A percentile compares a stretch with the other conserved stretches of the same genome.
Conservation (phyloP, 257 asterid species). For the Gardenia jasminoides region DNA sequence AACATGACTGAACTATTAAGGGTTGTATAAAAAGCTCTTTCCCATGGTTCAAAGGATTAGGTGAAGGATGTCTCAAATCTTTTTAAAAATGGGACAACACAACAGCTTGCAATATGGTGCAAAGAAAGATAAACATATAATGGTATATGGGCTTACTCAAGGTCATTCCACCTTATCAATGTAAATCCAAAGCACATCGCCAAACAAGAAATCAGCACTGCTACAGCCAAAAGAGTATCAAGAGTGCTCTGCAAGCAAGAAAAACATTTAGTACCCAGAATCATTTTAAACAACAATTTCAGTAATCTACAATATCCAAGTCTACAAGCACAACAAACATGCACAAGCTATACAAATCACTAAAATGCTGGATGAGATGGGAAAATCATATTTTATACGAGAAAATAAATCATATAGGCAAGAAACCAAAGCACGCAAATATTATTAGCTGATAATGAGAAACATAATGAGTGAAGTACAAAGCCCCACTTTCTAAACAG, state of each 20-base stretch:
- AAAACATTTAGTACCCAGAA: slow-evolving; percentile 19
- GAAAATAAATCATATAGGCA: too few relatives aligned
- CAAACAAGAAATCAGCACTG: slow-evolving; percentile 44
- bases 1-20: not conserved
- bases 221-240: slow-evolving; percentile 63
- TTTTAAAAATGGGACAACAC: not conserved
- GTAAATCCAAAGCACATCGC: slow-evolving; percentile 37
- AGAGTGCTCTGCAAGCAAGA: slow-evolving; percentile 65
- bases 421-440: not conserved
- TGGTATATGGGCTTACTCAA: slow-evolving; percentile 35
- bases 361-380: not conserved
- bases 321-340: not conserved
- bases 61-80: not conserved
- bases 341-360: not conserved
- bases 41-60: not conserved
- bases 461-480: not conserved
- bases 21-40: not conserved
- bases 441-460: not conserved
- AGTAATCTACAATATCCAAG: not conserved
- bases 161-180: slow-evolving; percentile 32
- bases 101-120: not conserved
- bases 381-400: not conserved
- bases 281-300: not conserved
- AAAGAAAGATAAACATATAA: not conserved
- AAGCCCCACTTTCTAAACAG: not conserved